Evolutionary conservation across 179 eudicot species (phyloP), one percentile per base, ranked within the genome.

Genomic region (Camellia oleifera): DNA sequence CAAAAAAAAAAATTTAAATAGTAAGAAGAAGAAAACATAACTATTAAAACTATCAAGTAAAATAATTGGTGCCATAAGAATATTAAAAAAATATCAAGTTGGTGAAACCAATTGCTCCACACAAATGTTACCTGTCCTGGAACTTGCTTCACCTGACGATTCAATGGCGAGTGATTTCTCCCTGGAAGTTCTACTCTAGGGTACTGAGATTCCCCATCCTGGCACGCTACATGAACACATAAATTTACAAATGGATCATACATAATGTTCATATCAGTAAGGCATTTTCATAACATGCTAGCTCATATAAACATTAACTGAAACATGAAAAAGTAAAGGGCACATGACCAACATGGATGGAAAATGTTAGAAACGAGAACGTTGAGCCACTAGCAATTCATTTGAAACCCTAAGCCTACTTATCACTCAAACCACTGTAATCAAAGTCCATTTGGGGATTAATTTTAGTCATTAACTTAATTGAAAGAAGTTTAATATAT

Each of bases 121-220:
- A 32, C 40, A 32, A 76, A 44, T 48, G 42, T 26, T 4, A 10
- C 40, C 9, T 66, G 20, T 72, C 67, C 9, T 5, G 45, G 13
- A 68, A 63, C 62, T 76, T 60, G 52, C 26, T 81, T 60, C 78
- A 92, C 98, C 97, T 91, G 88, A 76, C 77, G 80, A 70, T 84
- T 85, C 58, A 82, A 69, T 70, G 89, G 92, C 90, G 82, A 82
- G 89, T 88, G 83, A 63, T 88, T 93, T 65, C 89, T 83, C 69
- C 94, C 87, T 74, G 97, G 92, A 87, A 88, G 83, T 85, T 89
- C 91, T 70, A 91, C 82, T 72, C 83, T 88, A 74, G 94, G 96
- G 87, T 86, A 89, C 62, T 78, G 89, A 82, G 93, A 80, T 62
- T 86, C 87, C 80, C 88, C 91, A 77, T 86, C 89, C 52, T 84